phyloP scores from a whole-genome alignment of 73 alveolate species.

The Blepharisma stoltei region DNA sequence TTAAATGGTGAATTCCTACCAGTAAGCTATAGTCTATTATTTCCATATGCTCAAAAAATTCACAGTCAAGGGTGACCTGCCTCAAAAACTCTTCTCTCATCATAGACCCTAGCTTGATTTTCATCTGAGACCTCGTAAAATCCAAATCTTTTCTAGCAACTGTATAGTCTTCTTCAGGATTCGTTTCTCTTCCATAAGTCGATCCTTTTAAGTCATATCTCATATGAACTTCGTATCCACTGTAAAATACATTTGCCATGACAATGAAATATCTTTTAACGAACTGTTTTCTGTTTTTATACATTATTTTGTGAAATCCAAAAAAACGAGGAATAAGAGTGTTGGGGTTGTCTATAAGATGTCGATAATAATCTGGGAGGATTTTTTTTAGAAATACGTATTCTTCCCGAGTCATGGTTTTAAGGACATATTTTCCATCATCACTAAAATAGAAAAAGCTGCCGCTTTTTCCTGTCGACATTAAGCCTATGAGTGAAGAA shows the following conservation, averaged over 20 bases:
- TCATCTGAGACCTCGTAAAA: constrained; percentile 61
- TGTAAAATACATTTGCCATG: constrained; percentile 71
- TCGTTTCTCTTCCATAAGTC: constrained; percentile 63
- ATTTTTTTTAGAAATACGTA: constrained; percentile 78
- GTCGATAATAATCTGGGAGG: constrained; percentile 72
- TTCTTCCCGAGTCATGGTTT: constrained; percentile 86
- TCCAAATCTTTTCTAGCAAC: constrained; percentile 90
- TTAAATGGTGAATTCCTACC: constrained; percentile 75
- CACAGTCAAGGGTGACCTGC: constrained; percentile 75
- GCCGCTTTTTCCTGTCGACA: constrained; percentile 89
- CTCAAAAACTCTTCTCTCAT: constrained; percentile 57
- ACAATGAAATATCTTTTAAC: constrained; percentile 59
- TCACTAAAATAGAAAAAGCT: constrained; percentile 96
- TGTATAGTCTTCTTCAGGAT: constrained; percentile 57
- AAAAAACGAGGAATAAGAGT: constrained; percentile 62
- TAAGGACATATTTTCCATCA: constrained; percentile 93
- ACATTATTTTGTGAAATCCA: constrained; percentile 70
- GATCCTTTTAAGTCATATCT: constrained; percentile 87
- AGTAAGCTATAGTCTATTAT: constrained; percentile 87
- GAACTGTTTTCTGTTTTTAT: constrained; percentile 22
- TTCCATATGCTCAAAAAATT: constrained; percentile 73
- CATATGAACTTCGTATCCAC: constrained; percentile 54
- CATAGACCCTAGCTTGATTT: constrained; percentile 61
- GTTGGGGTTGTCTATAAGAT: constrained; percentile 80
- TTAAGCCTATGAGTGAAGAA: neutral